Evolutionary conservation across 192 early-diverging fungal species (phyloP).

Genomic region (Linderina pennispora): DNA sequence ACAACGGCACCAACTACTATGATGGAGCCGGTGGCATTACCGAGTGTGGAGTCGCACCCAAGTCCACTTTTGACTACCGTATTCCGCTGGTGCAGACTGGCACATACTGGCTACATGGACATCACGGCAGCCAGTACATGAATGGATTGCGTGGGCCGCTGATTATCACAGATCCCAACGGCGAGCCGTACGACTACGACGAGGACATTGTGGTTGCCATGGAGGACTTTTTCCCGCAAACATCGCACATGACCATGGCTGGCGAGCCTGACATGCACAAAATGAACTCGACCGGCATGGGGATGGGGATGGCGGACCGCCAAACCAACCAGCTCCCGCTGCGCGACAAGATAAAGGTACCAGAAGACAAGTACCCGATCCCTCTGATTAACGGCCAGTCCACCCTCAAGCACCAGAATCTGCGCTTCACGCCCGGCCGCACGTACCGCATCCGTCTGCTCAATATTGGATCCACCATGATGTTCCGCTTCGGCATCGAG

Average conservation of each 20-base stretch:
- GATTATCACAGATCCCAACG: constrained; percentile 55
- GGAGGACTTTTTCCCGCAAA: constrained; percentile 61
- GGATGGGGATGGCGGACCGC: no score
- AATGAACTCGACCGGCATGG: not conserved
- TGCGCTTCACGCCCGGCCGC: constrained; percentile 65
- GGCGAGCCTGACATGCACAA: not conserved
- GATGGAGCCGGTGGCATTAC: constrained; percentile 66
- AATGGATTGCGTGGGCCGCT: constrained; percentile 71
- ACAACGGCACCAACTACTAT: constrained; percentile 61
- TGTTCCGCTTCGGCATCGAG: constrained; percentile 68
- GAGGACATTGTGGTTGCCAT: constrained; percentile 60
- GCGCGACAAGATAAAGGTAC: no score
- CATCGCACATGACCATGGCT: constrained; percentile 6
- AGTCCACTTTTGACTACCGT: constrained; percentile 56
- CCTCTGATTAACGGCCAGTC: constrained; percentile 52
- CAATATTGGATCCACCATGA: constrained; percentile 60
- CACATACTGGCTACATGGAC: constrained; percentile 80
- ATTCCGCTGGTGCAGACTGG: constrained; percentile 63
- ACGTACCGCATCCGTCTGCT: constrained; percentile 77
- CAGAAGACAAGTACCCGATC: constrained; percentile 34
- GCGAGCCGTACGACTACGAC: constrained; percentile 56
- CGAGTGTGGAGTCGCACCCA: constrained; percentile 68
- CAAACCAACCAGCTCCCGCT: no score
- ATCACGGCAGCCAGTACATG: constrained; percentile 64
- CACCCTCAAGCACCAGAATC: constrained; percentile 42